These are phyloP conservation scores for Barnettozyma pratensis DNA, from an alignment of 805 yeast genomes.

Conservation along the genomic window DNA sequence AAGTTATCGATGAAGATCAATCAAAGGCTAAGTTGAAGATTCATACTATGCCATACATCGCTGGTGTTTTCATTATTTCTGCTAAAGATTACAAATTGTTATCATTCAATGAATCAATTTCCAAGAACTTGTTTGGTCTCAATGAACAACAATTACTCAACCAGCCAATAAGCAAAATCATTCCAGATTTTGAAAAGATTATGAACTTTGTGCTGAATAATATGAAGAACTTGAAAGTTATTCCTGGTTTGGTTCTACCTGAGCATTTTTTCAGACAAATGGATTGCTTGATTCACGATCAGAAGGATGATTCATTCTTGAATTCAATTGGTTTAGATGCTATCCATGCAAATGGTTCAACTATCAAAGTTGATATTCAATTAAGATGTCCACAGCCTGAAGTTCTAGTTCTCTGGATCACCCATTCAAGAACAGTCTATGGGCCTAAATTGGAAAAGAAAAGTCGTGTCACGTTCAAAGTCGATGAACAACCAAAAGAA, in stretches of 20 bases:
- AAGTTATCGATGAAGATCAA: constrained; percentile 46
- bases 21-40: constrained; percentile 52
- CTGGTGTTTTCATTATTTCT: constrained; percentile 75
- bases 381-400: constrained; percentile 60
- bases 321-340: constrained; percentile 67
- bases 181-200: constrained; percentile 55
- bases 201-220: constrained; percentile 28
- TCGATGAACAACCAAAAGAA: constrained; percentile 1
- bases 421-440: constrained; percentile 57
- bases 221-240: constrained; percentile 34
- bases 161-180: constrained; percentile 46
- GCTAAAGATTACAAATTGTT: constrained; percentile 39
- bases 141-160: constrained; percentile 40
- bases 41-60: constrained; percentile 78
- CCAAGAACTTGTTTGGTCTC: constrained; percentile 73
- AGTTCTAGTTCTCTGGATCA: constrained; percentile 73
- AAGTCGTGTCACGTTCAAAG: constrained; percentile 15
- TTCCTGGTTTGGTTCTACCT: constrained; percentile 77
- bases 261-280: constrained; percentile 85
- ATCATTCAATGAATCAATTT: constrained; percentile 76
- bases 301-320: constrained; percentile 47
- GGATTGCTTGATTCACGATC: constrained; percentile 28
- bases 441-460: constrained; percentile 11
- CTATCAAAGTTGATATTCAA: constrained; percentile 70
- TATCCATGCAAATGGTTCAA: constrained; percentile 62